Evolutionary conservation across 2,329 filamentous ascomycete genomes (phyloP), one percentile per base, ranked within the genome.

Genomic region (Didymellaceae sp.): DNA sequence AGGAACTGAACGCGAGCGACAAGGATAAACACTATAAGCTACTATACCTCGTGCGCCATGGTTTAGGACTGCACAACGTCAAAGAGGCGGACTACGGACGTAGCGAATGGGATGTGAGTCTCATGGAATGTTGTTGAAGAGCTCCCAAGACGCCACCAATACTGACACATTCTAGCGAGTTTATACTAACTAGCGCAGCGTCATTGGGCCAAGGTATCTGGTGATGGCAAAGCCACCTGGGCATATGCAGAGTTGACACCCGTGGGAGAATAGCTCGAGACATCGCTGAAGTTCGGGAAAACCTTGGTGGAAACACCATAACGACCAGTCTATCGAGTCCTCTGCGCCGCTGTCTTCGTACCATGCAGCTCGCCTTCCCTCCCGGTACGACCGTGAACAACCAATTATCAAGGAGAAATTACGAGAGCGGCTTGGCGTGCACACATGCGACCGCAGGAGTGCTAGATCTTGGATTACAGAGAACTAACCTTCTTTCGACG

Each of bases 71-170:
- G 28, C 80, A 85, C 66, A 85, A 85, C 59, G 80, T 82, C 8
- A 85, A 84, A 28, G 82, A 87, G 71, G 75, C 74, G 26, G 85
- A 77, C 62, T 86, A 86, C 57, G 84, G 85, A 24, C 87, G 84
- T 1, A 78, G 81, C 5, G 82, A 81, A n/a, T 88, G 85, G 85
- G 84, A 88, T 63, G 82, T 81, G 67, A 62, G 80, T 73, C 9
- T 10, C 8, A 10, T 35, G 18, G 17, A 33, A 7, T 17, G 10
- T 7, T 21, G 5, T 14, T 24, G 21, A 21, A 8, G 21, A 25
- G 5, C 33, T 21, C 2, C 24, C n/a, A 1, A 14, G 11, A 26
- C 3, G 7, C 7, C 13, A 6, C 13, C 6, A 10, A 11, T 33
- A 17, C 4, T 6, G 4, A 17, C 10, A 20, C 11, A 13, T 11